phyloP scores from a whole-genome alignment of 352 stramenopile genomes.

The Pythium scleroteichum region DNA sequence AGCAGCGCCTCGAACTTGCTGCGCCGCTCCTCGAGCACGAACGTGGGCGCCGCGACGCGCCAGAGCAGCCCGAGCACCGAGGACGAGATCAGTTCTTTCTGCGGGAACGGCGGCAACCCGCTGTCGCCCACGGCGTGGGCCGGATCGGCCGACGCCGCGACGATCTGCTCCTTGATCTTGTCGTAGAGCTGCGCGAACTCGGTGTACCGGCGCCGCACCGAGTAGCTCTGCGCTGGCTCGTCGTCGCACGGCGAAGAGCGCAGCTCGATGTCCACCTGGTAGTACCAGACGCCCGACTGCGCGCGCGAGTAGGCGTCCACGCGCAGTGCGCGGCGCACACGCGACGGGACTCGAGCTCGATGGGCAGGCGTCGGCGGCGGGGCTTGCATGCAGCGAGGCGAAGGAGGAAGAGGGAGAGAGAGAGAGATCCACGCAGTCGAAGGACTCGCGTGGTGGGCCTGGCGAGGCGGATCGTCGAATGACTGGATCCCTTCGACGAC shows the following conservation, averaged over 20 bases:
- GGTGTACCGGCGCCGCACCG: constrained; percentile 63
- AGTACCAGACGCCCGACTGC: constrained; percentile 65
- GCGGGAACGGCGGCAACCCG: constrained; percentile 45
- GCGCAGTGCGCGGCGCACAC: constrained; percentile 31
- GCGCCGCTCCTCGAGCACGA: constrained; percentile 55
- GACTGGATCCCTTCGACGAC: background rate
- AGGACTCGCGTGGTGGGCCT: no score
- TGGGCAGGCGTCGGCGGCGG: background rate
- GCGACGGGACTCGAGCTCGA: background rate
- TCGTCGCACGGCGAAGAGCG: constrained; percentile 31
- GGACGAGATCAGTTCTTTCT: constrained; percentile 56
- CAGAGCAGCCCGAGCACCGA: constrained; percentile 49
- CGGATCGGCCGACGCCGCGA: constrained; percentile 26
- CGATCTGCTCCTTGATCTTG: constrained; percentile 33
- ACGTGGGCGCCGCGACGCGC: constrained; percentile 42
- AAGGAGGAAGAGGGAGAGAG: no score
- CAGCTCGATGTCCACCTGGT: constrained; percentile 60
- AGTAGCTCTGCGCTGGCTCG: constrained; percentile 51
- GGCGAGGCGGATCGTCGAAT: constrained; percentile 9
- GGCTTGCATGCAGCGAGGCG: no score
- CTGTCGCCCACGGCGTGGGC: constrained; percentile 13
- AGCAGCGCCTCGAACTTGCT: constrained; percentile 54
- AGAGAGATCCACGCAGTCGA: no score
- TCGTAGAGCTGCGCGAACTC: constrained; percentile 65
- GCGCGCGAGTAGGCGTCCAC: constrained; percentile 55